Base-by-base conservation (phyloP, 1,284 basidiomycete genomes). In the Blastosporella zonata region DNA sequence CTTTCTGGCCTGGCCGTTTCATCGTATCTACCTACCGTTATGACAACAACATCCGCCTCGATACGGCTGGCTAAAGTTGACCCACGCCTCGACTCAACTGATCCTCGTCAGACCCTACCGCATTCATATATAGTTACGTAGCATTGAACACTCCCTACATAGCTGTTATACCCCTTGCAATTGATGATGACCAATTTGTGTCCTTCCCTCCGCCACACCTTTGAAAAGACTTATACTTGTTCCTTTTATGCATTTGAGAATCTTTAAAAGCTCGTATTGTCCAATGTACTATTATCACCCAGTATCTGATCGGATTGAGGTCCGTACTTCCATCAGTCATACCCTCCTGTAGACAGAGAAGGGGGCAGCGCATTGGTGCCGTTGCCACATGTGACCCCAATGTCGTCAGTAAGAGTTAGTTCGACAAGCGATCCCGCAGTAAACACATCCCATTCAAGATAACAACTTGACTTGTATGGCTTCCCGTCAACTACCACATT, bases 401-500 rank as follows among this genome's bases (percentile, higher is more conserved):
- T 74, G 57, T 81, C 69, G 47, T 74, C 67, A 6, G 77, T 79
- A 35, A 84, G 59, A 41, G 78, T 78, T 21, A 84, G 62, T 60
- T 79, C 73, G 22, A 84, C 69, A 13, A 71, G 65, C 3, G 77
- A 71, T 3, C 80, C 80, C 3, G 58, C 62, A 9, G 66, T 68
- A 56, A 83, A 83, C 12, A 76, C 75, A 37, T 79, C 77, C 80
- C 79, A 83, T 27, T 82, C 79, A 45, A 83, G 62, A 57, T 74
- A 83, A 50, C 81, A 84, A 54, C 74, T 81, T 2, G 79, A 81
- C 49, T 77, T 73, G 71, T 79, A 82, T 9, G 70, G 66, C 47
- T 71, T 58, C 1, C 77, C 80, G 51, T 84, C 71, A 20, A 83
- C 72, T 9, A 67, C 74, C 8, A 83, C 78, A 53, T 69, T 77